Percentiles rank a stretch among this genome's conserved stretches.
Evolutionary conservation across 805 yeast species (phyloP).

Genomic region (Saccharomycopsis sp.): DNA sequence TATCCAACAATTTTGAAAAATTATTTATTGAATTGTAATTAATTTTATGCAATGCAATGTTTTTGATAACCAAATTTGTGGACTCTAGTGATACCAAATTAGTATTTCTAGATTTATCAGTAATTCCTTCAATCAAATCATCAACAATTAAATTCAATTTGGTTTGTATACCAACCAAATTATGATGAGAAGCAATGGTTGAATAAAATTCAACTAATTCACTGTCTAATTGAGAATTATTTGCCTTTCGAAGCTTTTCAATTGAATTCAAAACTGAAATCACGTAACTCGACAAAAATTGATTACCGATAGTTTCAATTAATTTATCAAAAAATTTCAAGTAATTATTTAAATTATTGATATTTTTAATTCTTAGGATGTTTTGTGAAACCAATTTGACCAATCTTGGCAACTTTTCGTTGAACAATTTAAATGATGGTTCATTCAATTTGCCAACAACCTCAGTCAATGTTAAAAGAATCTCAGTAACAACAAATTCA

Average conservation of each 20-base stretch:
- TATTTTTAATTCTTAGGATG: constrained; percentile 4
- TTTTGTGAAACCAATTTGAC: constrained; percentile 1
- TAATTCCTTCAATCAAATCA: constrained; percentile 10
- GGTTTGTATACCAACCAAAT: constrained; percentile 12
- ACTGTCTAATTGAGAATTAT: constrained; percentile 9
- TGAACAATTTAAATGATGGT: background rate
- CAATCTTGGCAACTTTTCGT: constrained; percentile 1
- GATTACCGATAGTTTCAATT: background rate
- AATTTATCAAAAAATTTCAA: constrained; percentile 7
- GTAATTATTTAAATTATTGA: constrained; percentile 7
- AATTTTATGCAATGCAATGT: constrained; percentile 6
- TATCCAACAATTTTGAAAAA: constrained; percentile 4
- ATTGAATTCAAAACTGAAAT: constrained; percentile 4
- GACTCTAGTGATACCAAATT: constrained; percentile 6
- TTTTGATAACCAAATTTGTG: constrained; percentile 2
- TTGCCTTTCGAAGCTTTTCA: constrained; percentile 1
- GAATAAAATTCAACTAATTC: constrained; percentile 14
- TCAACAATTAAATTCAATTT: constrained; percentile 3
- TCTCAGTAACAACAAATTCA: constrained; percentile 16
- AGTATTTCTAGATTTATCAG: constrained; percentile 4
- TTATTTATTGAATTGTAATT: background rate
- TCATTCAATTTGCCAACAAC: background rate
- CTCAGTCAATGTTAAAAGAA: constrained; percentile 10
- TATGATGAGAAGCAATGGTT: constrained; percentile 10
- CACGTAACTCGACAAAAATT: constrained; percentile 11